phyloP scores from a whole-genome alignment of 2,329 filamentous ascomycete species.

The Nannizziopsis arthrosporioides region DNA sequence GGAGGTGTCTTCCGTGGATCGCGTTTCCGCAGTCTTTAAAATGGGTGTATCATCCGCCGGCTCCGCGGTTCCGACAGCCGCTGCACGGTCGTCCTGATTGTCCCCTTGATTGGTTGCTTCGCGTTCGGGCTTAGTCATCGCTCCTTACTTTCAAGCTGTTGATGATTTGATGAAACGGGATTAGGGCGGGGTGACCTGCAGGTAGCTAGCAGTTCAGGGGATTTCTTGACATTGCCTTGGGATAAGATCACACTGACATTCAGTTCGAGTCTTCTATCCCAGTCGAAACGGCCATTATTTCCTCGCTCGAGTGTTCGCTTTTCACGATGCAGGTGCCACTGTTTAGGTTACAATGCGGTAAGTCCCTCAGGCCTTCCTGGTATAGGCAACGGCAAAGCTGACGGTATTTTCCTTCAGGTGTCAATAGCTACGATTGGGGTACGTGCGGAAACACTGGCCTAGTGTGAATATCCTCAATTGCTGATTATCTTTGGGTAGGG shows the following conservation, averaged over 20 bases:
- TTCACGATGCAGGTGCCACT: constrained; percentile 63
- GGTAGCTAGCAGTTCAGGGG: no score
- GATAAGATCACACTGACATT: no score
- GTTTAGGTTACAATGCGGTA: constrained; percentile 58
- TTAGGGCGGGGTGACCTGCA: no score
- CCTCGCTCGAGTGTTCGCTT: background rate
- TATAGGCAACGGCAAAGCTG: background rate
- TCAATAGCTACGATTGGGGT: constrained; percentile 99
- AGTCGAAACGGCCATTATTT: constrained; percentile 16
- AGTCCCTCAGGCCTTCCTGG: constrained; percentile 16
- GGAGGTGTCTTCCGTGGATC: constrained; percentile 1
- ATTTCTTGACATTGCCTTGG: no score
- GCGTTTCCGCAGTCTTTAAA: no score
- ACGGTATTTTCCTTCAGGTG: constrained; percentile 43
- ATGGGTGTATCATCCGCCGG: no score
- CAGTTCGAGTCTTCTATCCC: background rate
- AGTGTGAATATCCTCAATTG: constrained; percentile 13
- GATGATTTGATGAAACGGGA: no score
- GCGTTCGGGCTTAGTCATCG: background rate
- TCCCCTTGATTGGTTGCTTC: background rate
- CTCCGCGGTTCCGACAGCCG: no score
- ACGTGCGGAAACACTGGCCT: constrained; percentile 23
- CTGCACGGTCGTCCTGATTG: background rate
- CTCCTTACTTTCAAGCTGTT: no score
- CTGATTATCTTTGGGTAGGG: constrained; percentile 39